Evolutionary conservation across 768 basidiomycete genomes (phyloP), one percentile per base, ranked within the genome.

Genomic region (Cystobasidium onofrii): DNA sequence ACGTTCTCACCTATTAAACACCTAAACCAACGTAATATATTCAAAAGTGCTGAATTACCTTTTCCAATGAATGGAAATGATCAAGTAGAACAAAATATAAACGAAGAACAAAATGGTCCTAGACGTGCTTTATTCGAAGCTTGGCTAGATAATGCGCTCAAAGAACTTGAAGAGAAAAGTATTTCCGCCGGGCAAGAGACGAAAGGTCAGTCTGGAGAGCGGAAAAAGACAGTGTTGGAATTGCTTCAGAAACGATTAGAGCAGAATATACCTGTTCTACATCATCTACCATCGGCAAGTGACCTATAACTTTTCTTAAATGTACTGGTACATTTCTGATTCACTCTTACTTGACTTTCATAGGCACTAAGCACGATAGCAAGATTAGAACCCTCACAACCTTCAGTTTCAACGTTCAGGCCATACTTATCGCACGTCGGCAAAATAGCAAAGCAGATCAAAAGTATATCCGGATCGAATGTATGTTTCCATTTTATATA

Each of bases 121-220:
- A 34, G 33, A 34, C 23, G 54, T 6, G 69, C 69, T n/a, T 60
- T 71, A 23, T 60, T 71, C 34, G 69, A 71, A 23, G 69, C 69
- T 36, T 71, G 69, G 69, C 27, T 52, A 3, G 69, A 55, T 18
- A n/a, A 71, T 43, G 25, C 46, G 9, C 20, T 52, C 1, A 17
- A 57, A 41, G 25, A 55, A 25, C 41, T 71, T 7, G 23, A 29
- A 17, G 18, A 52, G 17, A 34, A 52, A 9, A 39, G 39, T 50
- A 13, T 7, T 4, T 27, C 57, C 20, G 27, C 41, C n/a, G n/a
- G n/a, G 43, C 52, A 66, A 33, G 23, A 52, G 33, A 60, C 57
- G 23, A 60, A 9, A 29, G 52, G 15, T 60, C 2, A 7, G 31
- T 41, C 63, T 9, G 25, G 39, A 15, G 63, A 10, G 25, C 33